A percentile compares a stretch with the other conserved stretches of the same genome.
Conservation (phyloP, 169 alveolate species). For the Plasmodium vinckei region DNA sequence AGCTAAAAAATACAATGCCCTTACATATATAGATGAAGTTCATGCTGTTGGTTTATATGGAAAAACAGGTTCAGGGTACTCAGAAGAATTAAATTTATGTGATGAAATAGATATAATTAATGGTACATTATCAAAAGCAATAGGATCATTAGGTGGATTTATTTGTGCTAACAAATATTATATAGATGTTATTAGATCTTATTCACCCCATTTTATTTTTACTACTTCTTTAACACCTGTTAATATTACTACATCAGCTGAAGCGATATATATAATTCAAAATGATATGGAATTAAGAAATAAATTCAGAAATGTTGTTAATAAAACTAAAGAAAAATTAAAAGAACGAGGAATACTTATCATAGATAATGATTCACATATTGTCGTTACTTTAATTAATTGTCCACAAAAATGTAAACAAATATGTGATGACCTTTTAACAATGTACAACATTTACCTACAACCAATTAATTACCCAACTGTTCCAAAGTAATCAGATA, state of each 20-base stretch:
- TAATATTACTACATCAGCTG: constrained; percentile 87
- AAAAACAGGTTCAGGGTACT: constrained; percentile 89
- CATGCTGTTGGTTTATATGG: constrained; percentile 94
- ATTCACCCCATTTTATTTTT: constrained; percentile 90
- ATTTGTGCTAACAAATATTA: constrained; percentile 85
- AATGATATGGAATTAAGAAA: constrained; percentile 61
- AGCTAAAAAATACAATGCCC: constrained; percentile 88
- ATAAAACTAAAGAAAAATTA: constrained; percentile 80
- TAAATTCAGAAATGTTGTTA: constrained; percentile 81
- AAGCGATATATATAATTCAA: constrained; percentile 82
- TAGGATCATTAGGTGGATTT: constrained; percentile 93
- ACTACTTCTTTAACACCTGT: constrained; percentile 92
- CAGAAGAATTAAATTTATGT: constrained; percentile 83
- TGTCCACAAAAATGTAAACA: constrained; percentile 85
- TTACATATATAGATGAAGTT: constrained; percentile 91
- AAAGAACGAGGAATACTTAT: constrained; percentile 82
- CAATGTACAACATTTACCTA: constrained; percentile 85
- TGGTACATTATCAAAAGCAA: constrained; percentile 92
- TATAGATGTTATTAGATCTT: constrained; percentile 88
- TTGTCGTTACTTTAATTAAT: constrained; percentile 89
- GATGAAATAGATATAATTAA: constrained; percentile 86
- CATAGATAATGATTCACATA: constrained; percentile 85
- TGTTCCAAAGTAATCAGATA: constrained; percentile 81
- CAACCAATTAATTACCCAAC: constrained; percentile 94
- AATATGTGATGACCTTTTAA: constrained; percentile 84